phyloP scores from a whole-genome alignment of 2,329 filamentous ascomycete species.

The Metarhizium anisopliae region DNA sequence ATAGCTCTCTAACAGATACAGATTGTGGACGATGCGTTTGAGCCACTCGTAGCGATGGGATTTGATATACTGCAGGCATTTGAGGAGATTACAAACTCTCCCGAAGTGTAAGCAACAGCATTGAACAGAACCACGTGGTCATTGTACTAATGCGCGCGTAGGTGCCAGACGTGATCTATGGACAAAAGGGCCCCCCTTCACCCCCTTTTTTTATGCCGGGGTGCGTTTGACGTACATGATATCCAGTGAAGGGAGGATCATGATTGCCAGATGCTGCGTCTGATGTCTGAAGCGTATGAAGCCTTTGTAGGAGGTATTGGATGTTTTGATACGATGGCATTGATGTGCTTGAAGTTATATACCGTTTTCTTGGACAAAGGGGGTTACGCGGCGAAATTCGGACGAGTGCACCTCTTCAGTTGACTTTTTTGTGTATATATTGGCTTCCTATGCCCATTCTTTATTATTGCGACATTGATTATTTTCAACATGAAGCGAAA shows the following conservation, averaged over 20 bases:
- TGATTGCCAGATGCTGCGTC: not conserved
- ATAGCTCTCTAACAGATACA: constrained; percentile 22
- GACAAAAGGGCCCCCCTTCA: not conserved
- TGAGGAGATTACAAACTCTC: constrained; percentile 66
- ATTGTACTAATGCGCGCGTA: not conserved
- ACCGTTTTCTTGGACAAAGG: not conserved
- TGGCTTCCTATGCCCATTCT: not conserved
- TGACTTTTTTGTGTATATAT: not conserved
- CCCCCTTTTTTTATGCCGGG: not conserved
- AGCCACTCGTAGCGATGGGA: constrained; percentile 69
- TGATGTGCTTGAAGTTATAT: not conserved
- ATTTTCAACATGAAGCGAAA: no score
- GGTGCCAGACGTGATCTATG: constrained; percentile 1
- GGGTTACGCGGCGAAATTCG: not conserved
- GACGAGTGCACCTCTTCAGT: not conserved
- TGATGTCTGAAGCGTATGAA: not conserved
- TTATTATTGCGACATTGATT: no score
- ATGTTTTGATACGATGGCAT: not conserved
- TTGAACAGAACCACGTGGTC: not conserved
- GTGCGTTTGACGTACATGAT: not conserved
- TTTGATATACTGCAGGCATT: constrained; percentile 72
- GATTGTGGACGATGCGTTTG: constrained; percentile 62
- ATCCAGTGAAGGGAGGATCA: not conserved
- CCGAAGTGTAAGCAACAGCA: constrained; percentile 35
- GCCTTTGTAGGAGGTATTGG: not conserved